A percentile compares a stretch with the other conserved stretches of the same genome.
These are phyloP conservation scores for Bruguiera hainesii DNA, from an alignment of 441 rosid genomes.

Conservation along the genomic window DNA sequence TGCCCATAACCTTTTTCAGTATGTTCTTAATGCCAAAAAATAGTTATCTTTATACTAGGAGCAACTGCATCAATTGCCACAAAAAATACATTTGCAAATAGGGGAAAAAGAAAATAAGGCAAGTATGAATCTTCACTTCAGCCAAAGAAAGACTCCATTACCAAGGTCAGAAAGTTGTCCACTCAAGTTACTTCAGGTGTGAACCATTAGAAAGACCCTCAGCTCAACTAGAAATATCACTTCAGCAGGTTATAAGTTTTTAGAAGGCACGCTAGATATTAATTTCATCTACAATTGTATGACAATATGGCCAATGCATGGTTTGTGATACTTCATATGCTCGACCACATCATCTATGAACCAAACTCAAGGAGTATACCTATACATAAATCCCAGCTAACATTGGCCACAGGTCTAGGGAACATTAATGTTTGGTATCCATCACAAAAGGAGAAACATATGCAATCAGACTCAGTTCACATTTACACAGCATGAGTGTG, in stretches of 20 bases:
- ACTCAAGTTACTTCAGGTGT: too few species aligned
- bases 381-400: not conserved
- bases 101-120: slow-evolving; percentile 1
- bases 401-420: not conserved
- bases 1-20: not conserved
- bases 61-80: not conserved
- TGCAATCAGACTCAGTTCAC: too few species aligned
- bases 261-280: not conserved
- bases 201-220: not conserved
- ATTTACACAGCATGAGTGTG: too few species aligned
- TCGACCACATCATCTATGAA: not conserved
- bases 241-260: not conserved
- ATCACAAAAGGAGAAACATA: too few species aligned
- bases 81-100: slow-evolving; percentile 2
- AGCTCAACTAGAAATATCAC: not conserved
- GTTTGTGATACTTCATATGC: not conserved
- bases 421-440: not conserved
- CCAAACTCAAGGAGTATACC: not conserved
- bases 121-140: not conserved
- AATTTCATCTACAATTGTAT: not conserved
- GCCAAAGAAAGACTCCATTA: not conserved
- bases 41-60: not conserved
- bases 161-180: too few species aligned
- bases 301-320: not conserved
- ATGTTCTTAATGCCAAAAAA: too few species aligned